Conservation (phyloP, 225 moss, liverwort and hornwort species). For the Climacium dendroides region DNA sequence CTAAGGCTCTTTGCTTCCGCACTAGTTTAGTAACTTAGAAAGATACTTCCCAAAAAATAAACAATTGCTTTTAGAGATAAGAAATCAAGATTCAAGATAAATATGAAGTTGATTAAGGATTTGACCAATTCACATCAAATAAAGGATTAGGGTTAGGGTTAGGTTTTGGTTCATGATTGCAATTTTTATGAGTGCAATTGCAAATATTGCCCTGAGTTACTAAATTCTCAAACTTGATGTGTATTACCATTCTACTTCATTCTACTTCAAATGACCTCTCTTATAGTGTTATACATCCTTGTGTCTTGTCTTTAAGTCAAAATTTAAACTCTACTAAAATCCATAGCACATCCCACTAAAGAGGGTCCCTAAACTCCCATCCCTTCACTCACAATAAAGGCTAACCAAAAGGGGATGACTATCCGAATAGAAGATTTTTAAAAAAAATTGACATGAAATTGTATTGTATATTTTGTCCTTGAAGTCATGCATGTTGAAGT, state of each 20-base stretch:
- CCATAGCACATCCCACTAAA: not conserved
- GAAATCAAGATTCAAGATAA: not conserved
- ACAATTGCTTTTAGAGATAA: fast-evolving
- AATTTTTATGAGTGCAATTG: not conserved
- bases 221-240: not conserved
- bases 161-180: fast-evolving
- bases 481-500: not conserved
- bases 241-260: not conserved
- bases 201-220: not conserved
- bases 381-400: fast-evolving
- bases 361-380: not conserved
- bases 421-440: not conserved
- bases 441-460: not conserved
- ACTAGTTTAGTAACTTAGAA: not conserved
- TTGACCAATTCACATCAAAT: fast-evolving
- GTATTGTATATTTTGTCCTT: not conserved
- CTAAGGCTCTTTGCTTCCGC: not conserved
- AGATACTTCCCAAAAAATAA: not conserved
- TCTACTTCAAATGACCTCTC: not conserved
- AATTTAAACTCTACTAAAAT: not conserved
- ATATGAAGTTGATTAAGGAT: not conserved
- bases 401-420: not conserved
- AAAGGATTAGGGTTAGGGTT: not conserved
- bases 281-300: not conserved
- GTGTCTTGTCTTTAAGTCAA: not conserved